phyloP scores from a whole-genome alignment of 2,329 filamentous ascomycete species.

The Periconia macrospinosa region DNA sequence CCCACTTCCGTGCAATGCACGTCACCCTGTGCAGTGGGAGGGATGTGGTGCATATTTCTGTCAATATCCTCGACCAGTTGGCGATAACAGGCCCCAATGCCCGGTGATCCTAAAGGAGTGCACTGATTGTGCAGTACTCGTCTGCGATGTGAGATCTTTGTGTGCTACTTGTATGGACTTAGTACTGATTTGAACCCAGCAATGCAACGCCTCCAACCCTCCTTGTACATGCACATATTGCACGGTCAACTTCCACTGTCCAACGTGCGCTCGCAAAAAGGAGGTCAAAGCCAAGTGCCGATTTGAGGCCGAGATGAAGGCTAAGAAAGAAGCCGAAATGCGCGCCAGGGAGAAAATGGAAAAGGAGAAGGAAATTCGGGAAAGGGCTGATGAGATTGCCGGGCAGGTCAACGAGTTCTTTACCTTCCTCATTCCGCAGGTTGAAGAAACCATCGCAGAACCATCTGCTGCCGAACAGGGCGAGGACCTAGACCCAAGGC shows the following conservation, averaged over 20 bases:
- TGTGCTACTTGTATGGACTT: not conserved
- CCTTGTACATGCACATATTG: conserved; percentile 44
- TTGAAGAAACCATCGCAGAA: conserved; percentile 6
- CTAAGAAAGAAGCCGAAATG: conserved; percentile 33
- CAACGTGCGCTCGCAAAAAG: conserved; percentile 37
- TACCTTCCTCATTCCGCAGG: conserved; percentile 24
- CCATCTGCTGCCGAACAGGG: conserved; percentile 1
- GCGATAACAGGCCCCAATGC: conserved; percentile 42
- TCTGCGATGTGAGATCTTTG: conserved; percentile 44
- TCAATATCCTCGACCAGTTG: conserved; percentile 41
- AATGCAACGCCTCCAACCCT: conserved; percentile 33
- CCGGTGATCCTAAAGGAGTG: conserved; percentile 42
- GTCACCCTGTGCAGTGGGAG: conserved; percentile 48
- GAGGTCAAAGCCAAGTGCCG: conserved; percentile 39
- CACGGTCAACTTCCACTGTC: conserved; percentile 44
- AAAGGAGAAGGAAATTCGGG: conserved; percentile 37
- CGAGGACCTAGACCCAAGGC: conserved; percentile 9
- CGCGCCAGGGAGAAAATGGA: conserved; percentile 31
- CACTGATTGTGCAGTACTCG: conserved; percentile 42
- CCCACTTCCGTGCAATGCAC: conserved; percentile 42
- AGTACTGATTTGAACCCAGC: conserved; percentile 21
- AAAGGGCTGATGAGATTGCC: conserved; percentile 37
- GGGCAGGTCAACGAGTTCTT: conserved; percentile 41
- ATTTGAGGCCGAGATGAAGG: conserved; percentile 37
- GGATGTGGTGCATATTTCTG: conserved; percentile 49